Evolutionary conservation across 768 basidiomycete genomes (phyloP), one percentile per base, ranked within the genome.

Genomic region (Crepidotus variabilis): DNA sequence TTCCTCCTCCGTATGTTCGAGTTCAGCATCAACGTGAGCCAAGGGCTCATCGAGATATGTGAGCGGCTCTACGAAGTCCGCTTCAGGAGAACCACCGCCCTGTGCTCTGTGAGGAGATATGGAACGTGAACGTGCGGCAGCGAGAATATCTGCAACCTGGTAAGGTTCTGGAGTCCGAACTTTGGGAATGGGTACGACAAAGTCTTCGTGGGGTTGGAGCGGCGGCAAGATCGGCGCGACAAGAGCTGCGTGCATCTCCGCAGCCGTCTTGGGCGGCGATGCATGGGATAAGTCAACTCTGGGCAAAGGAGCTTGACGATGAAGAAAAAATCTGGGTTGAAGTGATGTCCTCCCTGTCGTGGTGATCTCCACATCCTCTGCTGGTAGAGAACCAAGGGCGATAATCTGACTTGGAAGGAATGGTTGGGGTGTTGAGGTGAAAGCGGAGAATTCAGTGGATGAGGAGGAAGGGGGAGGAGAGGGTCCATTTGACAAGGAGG

Each of bases 351-450:
- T 58, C 47, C 65, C 60, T 60, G 50, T 24, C 36, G 23, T 8
- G 2, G 39, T 2, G 14, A 45, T 48, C 1, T 54, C 34, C 18
- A 46, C 23, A 20, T 65, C 64, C 28, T 68, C 63, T 10, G 54
- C 58, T 8, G 59, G 59, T 1, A 65, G 49, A 2, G 60, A 60
- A 0, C 63, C 65, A 13, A 68, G 58, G 6, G 61, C 60, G 7
- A 66, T 21, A 14, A 63, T 66, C 50, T 68, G 61, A 50, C 61
- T 63, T 6, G 65, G 65, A 13, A 65, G 39, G 23, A 63, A 56
- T 2, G 62, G 67, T 36, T 60, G 63, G 18, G 59, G 63, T 13
- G 55, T 51, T 7, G 55, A 51, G 16, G 47, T 47, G 8, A 47
- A 8, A 21, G 48, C n/a, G 32, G 47, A 57, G 21, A 46, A 48